Conservation (phyloP, 2,329 filamentous ascomycete species). For the Cercospora zeina region DNA sequence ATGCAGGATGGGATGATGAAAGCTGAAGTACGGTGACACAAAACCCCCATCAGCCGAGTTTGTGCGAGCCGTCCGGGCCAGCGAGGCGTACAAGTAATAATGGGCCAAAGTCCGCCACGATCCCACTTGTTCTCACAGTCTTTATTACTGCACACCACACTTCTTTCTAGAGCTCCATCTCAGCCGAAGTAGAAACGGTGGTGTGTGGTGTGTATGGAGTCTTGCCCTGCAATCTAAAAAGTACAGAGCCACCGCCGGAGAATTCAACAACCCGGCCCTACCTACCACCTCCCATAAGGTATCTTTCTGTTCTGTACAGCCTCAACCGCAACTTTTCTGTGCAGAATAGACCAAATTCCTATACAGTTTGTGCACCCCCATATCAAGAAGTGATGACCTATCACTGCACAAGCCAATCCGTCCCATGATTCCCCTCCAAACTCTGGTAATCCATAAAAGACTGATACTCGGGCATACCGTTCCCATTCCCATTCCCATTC, state of each 20-base stretch:
- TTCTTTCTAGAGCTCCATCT: background rate
- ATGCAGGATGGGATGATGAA: too few relatives aligned
- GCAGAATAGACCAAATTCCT: too few relatives aligned
- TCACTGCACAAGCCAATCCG: constrained; percentile 30
- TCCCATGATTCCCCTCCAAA: constrained; percentile 27
- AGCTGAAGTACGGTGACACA: too few relatives aligned
- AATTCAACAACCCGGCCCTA: too few relatives aligned
- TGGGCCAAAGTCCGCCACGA: constrained; percentile 7
- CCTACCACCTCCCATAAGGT: too few relatives aligned
- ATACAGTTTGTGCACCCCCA: too few relatives aligned
- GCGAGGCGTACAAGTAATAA: background rate
- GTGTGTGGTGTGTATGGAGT: background rate
- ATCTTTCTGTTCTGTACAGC: too few relatives aligned
- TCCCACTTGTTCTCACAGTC: constrained; percentile 18
- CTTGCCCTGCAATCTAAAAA: too few relatives aligned
- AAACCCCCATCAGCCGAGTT: background rate
- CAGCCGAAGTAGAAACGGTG: background rate
- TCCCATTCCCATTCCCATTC: constrained; percentile 28
- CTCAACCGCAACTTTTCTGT: too few relatives aligned
- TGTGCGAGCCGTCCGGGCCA: constrained; percentile 2
- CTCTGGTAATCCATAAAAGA: constrained; percentile 32
- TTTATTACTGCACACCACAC: background rate
- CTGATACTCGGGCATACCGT: constrained; percentile 29
- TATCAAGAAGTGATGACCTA: background rate
- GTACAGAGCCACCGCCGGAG: too few relatives aligned